phyloP scores from a whole-genome alignment of 306 rosid genomes.

The Citrullus colocynthis region DNA sequence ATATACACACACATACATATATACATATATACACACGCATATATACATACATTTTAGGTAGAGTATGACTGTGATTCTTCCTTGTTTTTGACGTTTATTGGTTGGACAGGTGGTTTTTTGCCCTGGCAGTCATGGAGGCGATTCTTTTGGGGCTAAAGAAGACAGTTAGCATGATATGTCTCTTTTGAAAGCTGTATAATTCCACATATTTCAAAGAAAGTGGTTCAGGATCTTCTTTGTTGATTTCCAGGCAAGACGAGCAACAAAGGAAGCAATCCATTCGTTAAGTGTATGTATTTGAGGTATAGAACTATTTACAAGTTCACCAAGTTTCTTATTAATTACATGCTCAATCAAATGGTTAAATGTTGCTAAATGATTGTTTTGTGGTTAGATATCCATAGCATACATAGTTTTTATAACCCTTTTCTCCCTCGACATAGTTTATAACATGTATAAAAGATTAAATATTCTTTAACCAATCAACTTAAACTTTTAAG shows the following conservation, averaged over 20 bases:
- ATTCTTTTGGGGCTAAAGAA: constrained; percentile 61
- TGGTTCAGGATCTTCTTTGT: not conserved
- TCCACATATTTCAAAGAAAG: not conserved
- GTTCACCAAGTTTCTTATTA: not conserved
- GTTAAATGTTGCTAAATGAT: not conserved
- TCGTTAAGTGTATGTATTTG: not conserved
- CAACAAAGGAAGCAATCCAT: not conserved
- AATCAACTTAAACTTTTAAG: not conserved
- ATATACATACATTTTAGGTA: not conserved
- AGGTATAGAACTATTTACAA: not conserved
- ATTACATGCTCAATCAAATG: not conserved
- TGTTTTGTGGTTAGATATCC: too few relatives aligned
- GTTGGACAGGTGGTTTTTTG: constrained; percentile 68
- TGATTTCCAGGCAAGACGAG: not conserved
- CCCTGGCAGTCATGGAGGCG: constrained; percentile 97
- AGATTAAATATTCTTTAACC: not conserved
- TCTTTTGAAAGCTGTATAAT: not conserved
- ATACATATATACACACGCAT: too few relatives aligned
- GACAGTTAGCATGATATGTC: not conserved
- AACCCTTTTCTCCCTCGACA: not conserved
- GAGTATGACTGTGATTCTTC: not conserved
- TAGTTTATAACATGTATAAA: not conserved
- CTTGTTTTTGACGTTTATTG: not conserved
- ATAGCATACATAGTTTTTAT: too few relatives aligned
- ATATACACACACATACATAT: too few relatives aligned